A percentile compares a stretch with the other conserved stretches of the same genome.
phyloP scores from a whole-genome alignment of 768 basidiomycete species.

The Cystofilobasidium capitatum region DNA sequence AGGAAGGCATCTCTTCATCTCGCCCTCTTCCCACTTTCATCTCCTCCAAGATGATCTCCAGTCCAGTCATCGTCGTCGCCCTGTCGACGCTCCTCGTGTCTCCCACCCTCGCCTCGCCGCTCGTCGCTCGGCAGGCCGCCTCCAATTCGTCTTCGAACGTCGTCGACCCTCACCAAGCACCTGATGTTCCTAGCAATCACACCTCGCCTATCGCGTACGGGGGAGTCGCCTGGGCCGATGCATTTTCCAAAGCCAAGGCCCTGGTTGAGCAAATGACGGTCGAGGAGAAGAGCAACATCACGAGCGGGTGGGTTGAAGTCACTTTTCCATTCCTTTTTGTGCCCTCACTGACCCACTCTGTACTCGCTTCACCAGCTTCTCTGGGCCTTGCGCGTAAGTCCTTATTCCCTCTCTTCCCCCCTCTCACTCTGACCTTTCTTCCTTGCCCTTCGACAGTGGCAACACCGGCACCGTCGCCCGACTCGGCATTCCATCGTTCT shows the following conservation, averaged over 20 bases:
- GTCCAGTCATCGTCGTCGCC: constrained; percentile 13
- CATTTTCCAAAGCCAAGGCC: constrained; percentile 14
- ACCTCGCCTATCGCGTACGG: constrained; percentile 1
- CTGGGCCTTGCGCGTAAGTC: constrained; percentile 14
- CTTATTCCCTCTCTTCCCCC: background rate
- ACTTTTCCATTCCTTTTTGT: background rate
- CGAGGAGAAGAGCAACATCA: constrained; percentile 24
- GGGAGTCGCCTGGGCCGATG: constrained; percentile 18
- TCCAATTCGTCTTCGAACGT: background rate
- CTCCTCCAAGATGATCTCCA: constrained; percentile 1
- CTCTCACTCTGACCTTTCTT: background rate
- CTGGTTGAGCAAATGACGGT: constrained; percentile 26
- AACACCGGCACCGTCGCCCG: constrained; percentile 17
- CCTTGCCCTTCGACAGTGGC: background rate
- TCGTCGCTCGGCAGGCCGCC: constrained; percentile 3
- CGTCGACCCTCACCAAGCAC: constrained; percentile 11
- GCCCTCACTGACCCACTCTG: background rate
- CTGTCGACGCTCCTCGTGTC: background rate
- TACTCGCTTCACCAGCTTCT: background rate
- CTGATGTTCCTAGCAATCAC: constrained; percentile 11
- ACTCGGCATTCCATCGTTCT: constrained; percentile 13
- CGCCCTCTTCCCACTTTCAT: background rate
- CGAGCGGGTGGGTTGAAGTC: background rate
- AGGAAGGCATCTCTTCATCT: background rate
- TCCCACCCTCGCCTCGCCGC: background rate